Evolutionary conservation across 2,329 filamentous ascomycete species (phyloP).

Genomic region (Verruconis gallopava): DNA sequence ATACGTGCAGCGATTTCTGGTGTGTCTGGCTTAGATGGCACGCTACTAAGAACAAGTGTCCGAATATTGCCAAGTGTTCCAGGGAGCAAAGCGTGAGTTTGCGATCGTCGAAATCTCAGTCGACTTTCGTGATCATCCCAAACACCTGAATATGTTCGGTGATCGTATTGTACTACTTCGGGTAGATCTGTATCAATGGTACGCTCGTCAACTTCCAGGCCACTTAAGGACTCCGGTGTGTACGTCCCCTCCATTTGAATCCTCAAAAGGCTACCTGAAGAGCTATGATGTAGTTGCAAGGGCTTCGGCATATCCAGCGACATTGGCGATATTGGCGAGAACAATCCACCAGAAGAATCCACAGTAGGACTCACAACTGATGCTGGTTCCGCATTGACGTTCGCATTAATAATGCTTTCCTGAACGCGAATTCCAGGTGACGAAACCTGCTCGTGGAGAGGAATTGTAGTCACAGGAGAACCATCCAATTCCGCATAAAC

Average conservation of each 20-base stretch:
- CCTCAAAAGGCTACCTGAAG: neutral
- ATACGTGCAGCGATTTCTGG: constrained; percentile 26
- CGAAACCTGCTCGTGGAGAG: neutral
- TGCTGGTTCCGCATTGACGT: neutral
- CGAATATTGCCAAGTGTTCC: constrained; percentile 41
- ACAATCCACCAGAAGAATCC: constrained; percentile 4
- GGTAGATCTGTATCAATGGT: too few species aligned
- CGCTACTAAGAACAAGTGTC: constrained; percentile 43
- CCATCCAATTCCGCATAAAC: constrained; percentile 18
- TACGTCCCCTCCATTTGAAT: too few species aligned
- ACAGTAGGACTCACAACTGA: neutral
- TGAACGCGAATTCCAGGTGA: neutral
- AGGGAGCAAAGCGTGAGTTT: constrained; percentile 34
- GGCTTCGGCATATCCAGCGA: neutral
- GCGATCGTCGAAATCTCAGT: constrained; percentile 15
- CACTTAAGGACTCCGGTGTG: too few species aligned
- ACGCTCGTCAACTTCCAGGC: neutral
- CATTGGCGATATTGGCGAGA: constrained; percentile 2
- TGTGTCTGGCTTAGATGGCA: constrained; percentile 36
- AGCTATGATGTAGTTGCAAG: neutral
- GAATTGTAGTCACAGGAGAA: constrained; percentile 13
- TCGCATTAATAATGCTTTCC: neutral
- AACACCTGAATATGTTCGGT: constrained; percentile 9
- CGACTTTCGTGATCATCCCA: constrained; percentile 9
- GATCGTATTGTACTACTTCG: neutral